Evolutionary conservation across 306 rosid species (phyloP), one percentile per base, ranked within the genome.

Genomic region (Quillaja saponaria): DNA sequence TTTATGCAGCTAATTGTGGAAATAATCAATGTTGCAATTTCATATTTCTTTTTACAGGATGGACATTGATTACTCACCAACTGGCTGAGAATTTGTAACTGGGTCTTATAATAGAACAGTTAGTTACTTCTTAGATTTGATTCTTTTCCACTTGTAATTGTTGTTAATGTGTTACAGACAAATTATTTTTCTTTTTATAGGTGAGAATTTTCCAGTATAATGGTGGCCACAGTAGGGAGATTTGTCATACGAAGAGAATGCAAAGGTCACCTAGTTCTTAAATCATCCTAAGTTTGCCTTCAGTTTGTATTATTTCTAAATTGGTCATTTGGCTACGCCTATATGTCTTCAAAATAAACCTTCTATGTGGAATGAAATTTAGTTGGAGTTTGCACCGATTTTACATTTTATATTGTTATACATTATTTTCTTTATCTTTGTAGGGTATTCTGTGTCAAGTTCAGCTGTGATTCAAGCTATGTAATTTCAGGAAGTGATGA

Each of bases 71-170:
- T 92, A 77, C 68, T 86, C 99, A 55, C 99, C 99, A 74, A 86
- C 95, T 65, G 99, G 99, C 35, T 85, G 96, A 58, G 99, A 92
- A 75, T 92, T 92, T 80, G 99, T 92, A 35, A 92, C 99, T 45
- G 99, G 96, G 49, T 89, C 99, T 61, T 89, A 92, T 68, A 96
- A 92, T 77, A 86, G 95, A 85, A 82, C 99, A 19, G 99, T 92
- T 78, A 83, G 96, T 78, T 66, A 34, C n/a, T 11, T 28, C 57
- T 71, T 75, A 52, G 49, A 49, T 52, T 58, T 47, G 14, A 31
- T 60, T 68, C 40, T 64, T 55, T 45, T 58, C 42, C 33, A 13
- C 55, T 13, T 10, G 40, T 8, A 20, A 19, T 3, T 51, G 41
- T n/a, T 41, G 34, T 38, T 60, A 20, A 50, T 44, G 31, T 50